A percentile compares a stretch with the other conserved stretches of the same genome.
Conservation (phyloP, 2,329 filamentous ascomycete genomes). For the Aureobasidium sp. region DNA sequence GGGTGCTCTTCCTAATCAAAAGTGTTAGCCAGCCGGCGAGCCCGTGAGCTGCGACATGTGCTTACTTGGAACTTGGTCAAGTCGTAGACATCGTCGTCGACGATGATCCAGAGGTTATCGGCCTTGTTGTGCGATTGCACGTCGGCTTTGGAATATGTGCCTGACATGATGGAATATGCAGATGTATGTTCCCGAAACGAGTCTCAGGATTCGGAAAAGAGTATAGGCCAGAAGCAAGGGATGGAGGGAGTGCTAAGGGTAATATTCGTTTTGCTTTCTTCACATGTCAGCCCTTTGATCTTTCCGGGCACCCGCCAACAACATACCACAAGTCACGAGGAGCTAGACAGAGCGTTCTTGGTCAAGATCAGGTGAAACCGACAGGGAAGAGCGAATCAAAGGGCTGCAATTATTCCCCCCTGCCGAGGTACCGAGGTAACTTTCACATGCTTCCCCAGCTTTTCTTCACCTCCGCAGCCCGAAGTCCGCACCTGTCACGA, state of each 20-base stretch:
- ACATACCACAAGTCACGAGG: slow-evolving; percentile 10
- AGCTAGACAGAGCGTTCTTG: neutral
- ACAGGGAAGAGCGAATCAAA: slow-evolving; percentile 8
- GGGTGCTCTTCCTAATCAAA: slow-evolving; percentile 37
- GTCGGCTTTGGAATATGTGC: slow-evolving; percentile 75
- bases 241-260: slow-evolving; percentile 11
- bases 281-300: slow-evolving; percentile 8
- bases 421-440: slow-evolving; percentile 5
- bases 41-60: neutral
- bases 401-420: neutral
- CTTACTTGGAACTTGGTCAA: slow-evolving; percentile 56
- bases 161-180: slow-evolving; percentile 61
- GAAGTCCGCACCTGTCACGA: neutral
- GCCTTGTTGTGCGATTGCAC: slow-evolving; percentile 88
- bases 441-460: slow-evolving; percentile 11
- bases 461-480: neutral
- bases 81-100: slow-evolving; percentile 95
- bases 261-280: slow-evolving; percentile 3
- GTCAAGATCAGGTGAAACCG: neutral
- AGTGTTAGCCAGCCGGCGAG: neutral
- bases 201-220: neutral
- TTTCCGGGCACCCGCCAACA: neutral
- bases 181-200: neutral
- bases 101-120: slow-evolving; percentile 77
- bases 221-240: neutral